These are phyloP conservation scores for Termitomyces eurrhizus DNA, from an alignment of 768 basidiomycete genomes.

Conservation along the genomic window DNA sequence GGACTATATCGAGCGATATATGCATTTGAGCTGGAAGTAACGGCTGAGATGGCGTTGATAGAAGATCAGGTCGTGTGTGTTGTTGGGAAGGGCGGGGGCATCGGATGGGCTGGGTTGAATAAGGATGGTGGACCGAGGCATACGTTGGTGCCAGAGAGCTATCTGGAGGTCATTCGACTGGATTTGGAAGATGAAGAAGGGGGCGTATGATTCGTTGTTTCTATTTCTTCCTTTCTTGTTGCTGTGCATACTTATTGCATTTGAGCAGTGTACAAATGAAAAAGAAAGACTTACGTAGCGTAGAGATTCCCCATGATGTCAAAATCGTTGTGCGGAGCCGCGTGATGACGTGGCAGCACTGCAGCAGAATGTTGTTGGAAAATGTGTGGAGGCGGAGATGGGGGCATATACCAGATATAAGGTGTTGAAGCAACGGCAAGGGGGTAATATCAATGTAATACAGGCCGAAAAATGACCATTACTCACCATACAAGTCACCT, in stretches of 20 bases:
- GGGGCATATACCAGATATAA: too few relatives aligned
- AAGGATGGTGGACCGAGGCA: slow-evolving; percentile 31
- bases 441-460: too few relatives aligned
- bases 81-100: slow-evolving; percentile 70
- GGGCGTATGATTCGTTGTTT: not conserved
- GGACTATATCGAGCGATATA: slow-evolving; percentile 78
- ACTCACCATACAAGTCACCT: too few relatives aligned
- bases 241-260: not conserved
- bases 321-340: too few relatives aligned
- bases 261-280: too few relatives aligned
- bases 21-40: slow-evolving; percentile 74
- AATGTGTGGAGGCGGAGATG: too few relatives aligned
- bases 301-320: too few relatives aligned
- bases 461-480: too few relatives aligned
- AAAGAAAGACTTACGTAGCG: too few relatives aligned
- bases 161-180: slow-evolving; percentile 56
- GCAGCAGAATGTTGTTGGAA: too few relatives aligned
- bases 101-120: slow-evolving; percentile 56
- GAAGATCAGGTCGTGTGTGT: slow-evolving; percentile 77
- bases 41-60: slow-evolving; percentile 76
- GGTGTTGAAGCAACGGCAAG: too few relatives aligned
- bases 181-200: slow-evolving; percentile 32
- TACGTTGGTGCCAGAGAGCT: slow-evolving; percentile 78
- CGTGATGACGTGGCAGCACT: too few relatives aligned
- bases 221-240: not conserved